Percentiles rank a stretch among this genome's conserved stretches.
phyloP scores from a whole-genome alignment of 352 stramenopile species.

The Phytophthora brassicae region DNA sequence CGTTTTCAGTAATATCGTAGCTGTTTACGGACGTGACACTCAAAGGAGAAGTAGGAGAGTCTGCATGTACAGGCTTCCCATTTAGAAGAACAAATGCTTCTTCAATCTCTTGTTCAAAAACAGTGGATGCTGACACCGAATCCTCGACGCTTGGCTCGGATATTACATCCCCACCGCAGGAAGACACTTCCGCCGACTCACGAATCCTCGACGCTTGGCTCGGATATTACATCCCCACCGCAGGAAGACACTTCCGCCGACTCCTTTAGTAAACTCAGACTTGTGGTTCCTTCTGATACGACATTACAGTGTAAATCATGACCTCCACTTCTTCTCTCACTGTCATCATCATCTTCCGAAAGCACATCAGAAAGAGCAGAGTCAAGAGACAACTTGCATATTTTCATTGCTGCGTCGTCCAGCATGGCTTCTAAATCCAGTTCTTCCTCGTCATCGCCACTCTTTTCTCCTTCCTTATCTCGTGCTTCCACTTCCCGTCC shows the following conservation, averaged over 20 bases:
- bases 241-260: neutral
- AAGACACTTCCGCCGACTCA: slow-evolving; percentile 1
- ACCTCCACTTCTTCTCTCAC: neutral
- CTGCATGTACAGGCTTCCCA: neutral
- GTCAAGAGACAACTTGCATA: slow-evolving; percentile 19
- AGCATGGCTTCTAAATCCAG: slow-evolving; percentile 28
- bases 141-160: neutral
- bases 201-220: neutral
- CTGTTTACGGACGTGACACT: slow-evolving; percentile 9
- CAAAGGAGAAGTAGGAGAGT: slow-evolving; percentile 9
- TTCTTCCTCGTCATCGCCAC: neutral
- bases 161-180: neutral
- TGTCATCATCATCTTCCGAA: slow-evolving; percentile 32
- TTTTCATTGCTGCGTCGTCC: slow-evolving; percentile 25
- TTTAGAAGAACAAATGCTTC: neutral
- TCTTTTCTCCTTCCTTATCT: neutral
- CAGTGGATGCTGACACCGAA: neutral
- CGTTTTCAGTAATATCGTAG: slow-evolving; percentile 29
- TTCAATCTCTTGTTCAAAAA: neutral
- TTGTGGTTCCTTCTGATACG: slow-evolving; percentile 1
- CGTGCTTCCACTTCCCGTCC: neutral
- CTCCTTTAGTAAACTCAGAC: slow-evolving; percentile 13
- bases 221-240: neutral
- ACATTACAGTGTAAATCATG: neutral
- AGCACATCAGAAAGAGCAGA: slow-evolving; percentile 30